Evolutionary conservation across 225 moss, liverwort and hornwort genomes (phyloP).

Genomic region (Bryoerythrophyllum caledonicum): DNA sequence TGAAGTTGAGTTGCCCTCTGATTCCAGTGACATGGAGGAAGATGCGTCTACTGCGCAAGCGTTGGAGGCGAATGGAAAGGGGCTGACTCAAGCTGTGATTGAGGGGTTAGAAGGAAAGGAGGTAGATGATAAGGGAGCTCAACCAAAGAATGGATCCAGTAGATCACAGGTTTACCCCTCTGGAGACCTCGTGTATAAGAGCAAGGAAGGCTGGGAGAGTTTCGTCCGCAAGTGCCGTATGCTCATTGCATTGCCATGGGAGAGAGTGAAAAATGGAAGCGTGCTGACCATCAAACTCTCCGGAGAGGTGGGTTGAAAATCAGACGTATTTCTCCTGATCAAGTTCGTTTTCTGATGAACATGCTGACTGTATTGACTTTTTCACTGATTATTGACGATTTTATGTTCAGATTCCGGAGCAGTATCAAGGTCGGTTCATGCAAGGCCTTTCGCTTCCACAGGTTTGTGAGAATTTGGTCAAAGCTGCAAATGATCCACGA

Average conservation of each 20-base stretch:
- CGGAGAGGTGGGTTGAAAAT: constrained; percentile 65
- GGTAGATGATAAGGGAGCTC: constrained; percentile 10
- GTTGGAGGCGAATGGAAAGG: constrained; percentile 30
- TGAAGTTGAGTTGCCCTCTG: constrained; percentile 49
- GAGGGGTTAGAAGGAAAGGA: constrained; percentile 51
- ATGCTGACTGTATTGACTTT: neutral
- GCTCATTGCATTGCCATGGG: constrained; percentile 86
- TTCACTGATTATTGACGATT: constrained; percentile 11
- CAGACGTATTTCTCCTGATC: neutral
- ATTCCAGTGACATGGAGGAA: constrained; percentile 45
- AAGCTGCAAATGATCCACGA: constrained; percentile 95
- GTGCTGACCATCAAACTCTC: constrained; percentile 79
- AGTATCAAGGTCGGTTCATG: constrained; percentile 81
- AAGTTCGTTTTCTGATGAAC: neutral
- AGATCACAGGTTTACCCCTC: constrained; percentile 62
- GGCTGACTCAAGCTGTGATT: constrained; percentile 18
- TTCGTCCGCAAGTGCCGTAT: constrained; percentile 65
- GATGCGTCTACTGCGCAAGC: constrained; percentile 17
- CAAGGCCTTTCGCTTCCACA: constrained; percentile 83
- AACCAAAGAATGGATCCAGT: constrained; percentile 47
- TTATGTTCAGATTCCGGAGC: constrained; percentile 74
- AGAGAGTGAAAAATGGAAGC: constrained; percentile 93
- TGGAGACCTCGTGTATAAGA: constrained; percentile 74
- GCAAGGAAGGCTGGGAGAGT: constrained; percentile 61
- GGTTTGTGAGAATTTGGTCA: constrained; percentile 92